Evolutionary conservation across 805 yeast genomes (phyloP).

Genomic region (Debaryomyces maramus): DNA sequence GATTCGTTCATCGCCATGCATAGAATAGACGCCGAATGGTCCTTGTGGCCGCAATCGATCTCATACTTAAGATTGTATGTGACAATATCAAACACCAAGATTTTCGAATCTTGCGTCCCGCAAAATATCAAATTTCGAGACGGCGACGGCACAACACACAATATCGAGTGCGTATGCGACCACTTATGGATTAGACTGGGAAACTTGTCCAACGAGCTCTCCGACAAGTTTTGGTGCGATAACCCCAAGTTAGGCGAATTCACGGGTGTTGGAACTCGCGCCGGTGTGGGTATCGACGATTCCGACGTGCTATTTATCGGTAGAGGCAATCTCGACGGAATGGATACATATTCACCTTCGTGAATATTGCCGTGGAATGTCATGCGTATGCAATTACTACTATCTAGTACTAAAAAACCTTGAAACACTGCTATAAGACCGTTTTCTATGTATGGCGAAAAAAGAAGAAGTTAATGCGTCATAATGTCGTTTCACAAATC

Average conservation of each 20-base stretch:
- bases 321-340: constrained; percentile 23
- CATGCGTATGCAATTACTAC: not conserved
- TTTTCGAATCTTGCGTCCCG: constrained; percentile 86
- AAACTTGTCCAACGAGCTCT: constrained; percentile 3
- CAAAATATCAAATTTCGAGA: constrained; percentile 63
- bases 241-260: constrained; percentile 21
- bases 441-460: too few relatives aligned
- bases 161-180: constrained; percentile 69
- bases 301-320: constrained; percentile 30
- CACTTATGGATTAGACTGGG: constrained; percentile 64
- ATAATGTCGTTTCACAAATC: not conserved
- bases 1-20: constrained; percentile 57
- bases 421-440: too few relatives aligned
- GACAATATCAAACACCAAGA: constrained; percentile 65
- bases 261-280: constrained; percentile 22
- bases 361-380: constrained; percentile 19
- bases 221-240: constrained; percentile 2
- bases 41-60: constrained; percentile 41
- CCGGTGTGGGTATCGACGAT: constrained; percentile 10
- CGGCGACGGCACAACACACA: constrained; percentile 69
- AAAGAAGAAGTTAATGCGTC: not conserved
- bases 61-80: constrained; percentile 58
- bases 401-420: too few relatives aligned
- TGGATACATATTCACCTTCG: constrained; percentile 34
- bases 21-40: constrained; percentile 75